Evolutionary conservation across 805 yeast species (phyloP), one percentile per base, ranked within the genome.

Genomic region (Suhomyces emberorum): DNA sequence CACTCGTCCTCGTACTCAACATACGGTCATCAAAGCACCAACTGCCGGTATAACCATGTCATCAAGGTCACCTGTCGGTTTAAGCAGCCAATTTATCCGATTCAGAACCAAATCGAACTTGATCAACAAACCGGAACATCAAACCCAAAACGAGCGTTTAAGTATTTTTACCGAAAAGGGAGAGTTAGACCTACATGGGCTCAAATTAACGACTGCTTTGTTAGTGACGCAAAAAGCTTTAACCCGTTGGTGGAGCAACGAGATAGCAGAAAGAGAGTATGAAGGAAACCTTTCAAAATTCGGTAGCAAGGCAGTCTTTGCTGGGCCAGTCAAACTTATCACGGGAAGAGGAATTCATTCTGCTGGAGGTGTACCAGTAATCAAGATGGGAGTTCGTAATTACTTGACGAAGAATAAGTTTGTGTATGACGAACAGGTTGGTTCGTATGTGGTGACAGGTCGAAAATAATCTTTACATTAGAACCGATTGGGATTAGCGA

Each of bases 341-440:
- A 81, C 91, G 0, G 91, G 93, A 0, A 58, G 86, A 44, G 93
- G 93, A 0, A 48, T 79, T 4, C 93, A 84, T 54, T 79, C 86
- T 30, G 63, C 52, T 1, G 76, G 74, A 4, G 86, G 88, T 0
- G 51, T 61, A 1, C 65, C 83, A 1, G 70, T 62, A 40, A 66
- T 83, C 12, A 67, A 68, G 39, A 54, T 43, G 1, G 49, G 69
- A 2, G 74, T 81, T 3, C 56, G 59, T 30, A 61, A 54, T 14
- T 54, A 61, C 43, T 59, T 84, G 27, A 46, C 42, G 3, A 41
- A 41, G 1, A 48, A 62, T 4, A 52, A 54, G 0, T 83, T 65
- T 48, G 37, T 68, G 2, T 79, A 56, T 44, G 63, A 64, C 3
- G 87, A 80, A 37, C 63, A 64, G 4, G 44, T 61, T 0, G 70